These are phyloP conservation scores for Eimeria necatrix DNA, from an alignment of 169 alveolate genomes.

Conservation along the genomic window DNA sequence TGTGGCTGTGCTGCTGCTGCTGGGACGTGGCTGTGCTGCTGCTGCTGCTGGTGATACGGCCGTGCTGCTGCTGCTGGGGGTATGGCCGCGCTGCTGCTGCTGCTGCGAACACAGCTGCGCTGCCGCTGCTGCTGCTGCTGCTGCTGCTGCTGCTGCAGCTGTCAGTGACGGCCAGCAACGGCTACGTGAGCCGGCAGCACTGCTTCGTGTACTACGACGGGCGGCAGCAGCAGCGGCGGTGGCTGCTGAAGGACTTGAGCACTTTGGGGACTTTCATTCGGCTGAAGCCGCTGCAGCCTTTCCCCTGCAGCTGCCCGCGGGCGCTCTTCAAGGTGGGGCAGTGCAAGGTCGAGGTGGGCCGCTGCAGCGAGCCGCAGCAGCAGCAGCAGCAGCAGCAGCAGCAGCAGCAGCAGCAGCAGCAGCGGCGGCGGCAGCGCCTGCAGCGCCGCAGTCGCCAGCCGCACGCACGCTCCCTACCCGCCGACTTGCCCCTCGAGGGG, in stretches of 20 bases:
- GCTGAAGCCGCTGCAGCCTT: constrained; percentile 88
- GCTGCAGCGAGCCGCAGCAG: background rate
- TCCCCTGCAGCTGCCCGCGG: constrained; percentile 86
- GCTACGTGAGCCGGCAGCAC: constrained; percentile 94
- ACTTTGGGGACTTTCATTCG: constrained; percentile 94
- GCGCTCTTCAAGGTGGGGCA: constrained; percentile 93
- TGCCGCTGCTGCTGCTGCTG: background rate
- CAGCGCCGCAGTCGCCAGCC: background rate
- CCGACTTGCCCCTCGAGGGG: background rate
- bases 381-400: background rate
- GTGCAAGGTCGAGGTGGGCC: constrained; percentile 90
- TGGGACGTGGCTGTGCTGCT: background rate
- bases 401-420: background rate
- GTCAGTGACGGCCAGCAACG: constrained; percentile 90
- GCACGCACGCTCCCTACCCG: too few species aligned
- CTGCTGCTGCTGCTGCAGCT: constrained; percentile 63
- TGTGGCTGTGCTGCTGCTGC: background rate
- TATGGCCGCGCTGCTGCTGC: background rate
- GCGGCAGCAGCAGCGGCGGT: constrained; percentile 86
- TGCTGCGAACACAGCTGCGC: background rate
- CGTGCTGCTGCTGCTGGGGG: background rate
- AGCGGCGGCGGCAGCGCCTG: background rate
- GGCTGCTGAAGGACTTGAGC: constrained; percentile 92
- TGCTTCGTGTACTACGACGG: constrained; percentile 93
- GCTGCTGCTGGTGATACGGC: constrained; percentile 16